Percentiles rank a stretch among this genome's conserved stretches.
phyloP scores from a whole-genome alignment of 2,329 filamentous ascomycete genomes.

The Coniella vitis region DNA sequence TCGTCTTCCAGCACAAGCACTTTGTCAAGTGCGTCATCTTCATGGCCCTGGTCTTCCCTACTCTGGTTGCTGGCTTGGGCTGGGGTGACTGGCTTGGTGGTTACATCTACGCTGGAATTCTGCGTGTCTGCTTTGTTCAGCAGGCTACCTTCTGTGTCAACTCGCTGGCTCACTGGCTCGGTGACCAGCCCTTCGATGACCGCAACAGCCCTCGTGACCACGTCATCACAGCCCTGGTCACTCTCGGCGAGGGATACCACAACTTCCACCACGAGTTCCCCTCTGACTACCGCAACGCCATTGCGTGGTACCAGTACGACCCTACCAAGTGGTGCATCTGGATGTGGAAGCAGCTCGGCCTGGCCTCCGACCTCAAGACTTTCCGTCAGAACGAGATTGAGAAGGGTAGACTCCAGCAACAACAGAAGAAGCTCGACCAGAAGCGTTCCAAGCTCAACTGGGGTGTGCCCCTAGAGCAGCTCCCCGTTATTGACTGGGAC shows the following conservation, averaged over 20 bases:
- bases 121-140: slow-evolving; percentile 84
- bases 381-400: slow-evolving; percentile 90
- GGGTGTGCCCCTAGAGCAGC: slow-evolving; percentile 77
- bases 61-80: slow-evolving; percentile 65
- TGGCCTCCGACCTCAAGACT: slow-evolving; percentile 82
- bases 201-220: slow-evolving; percentile 87
- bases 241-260: slow-evolving; percentile 81
- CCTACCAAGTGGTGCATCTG: slow-evolving; percentile 88
- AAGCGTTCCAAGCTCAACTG: slow-evolving; percentile 77
- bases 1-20: slow-evolving; percentile 82
- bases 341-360: slow-evolving; percentile 74
- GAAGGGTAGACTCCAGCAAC: slow-evolving; percentile 81
- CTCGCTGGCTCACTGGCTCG: slow-evolving; percentile 84
- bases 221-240: slow-evolving; percentile 77
- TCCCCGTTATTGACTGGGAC: slow-evolving; percentile 81
- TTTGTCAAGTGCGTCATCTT: slow-evolving; percentile 73
- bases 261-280: slow-evolving; percentile 96
- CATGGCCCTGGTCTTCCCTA: slow-evolving; percentile 74
- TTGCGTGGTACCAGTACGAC: slow-evolving; percentile 87
- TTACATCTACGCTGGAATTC: slow-evolving; percentile 77
- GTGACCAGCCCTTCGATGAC: slow-evolving; percentile 88
- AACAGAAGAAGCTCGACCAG: slow-evolving; percentile 89
- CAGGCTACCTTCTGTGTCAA: slow-evolving; percentile 93
- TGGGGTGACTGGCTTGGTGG: slow-evolving; percentile 80
- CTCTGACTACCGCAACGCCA: slow-evolving; percentile 87